Evolutionary conservation across 2,329 filamentous ascomycete species (phyloP), one percentile per base, ranked within the genome.

Genomic region (Dactylellina drechsleri): DNA sequence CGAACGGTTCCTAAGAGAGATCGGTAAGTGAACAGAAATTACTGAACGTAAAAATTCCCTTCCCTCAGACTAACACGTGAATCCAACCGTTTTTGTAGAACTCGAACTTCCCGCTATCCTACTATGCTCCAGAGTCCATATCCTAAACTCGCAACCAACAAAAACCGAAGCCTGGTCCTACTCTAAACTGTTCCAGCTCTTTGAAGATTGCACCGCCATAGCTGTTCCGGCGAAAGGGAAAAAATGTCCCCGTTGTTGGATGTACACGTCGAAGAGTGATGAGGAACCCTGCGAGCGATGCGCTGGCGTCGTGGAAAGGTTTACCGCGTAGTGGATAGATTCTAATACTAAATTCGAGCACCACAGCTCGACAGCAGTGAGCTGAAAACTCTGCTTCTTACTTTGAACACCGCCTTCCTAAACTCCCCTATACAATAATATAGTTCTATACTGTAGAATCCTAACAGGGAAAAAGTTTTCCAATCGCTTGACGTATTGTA

Each of bases 171-270:
- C 80, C 82, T 79, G 81, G 84, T 18, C 84, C 84, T 77, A 81
- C 84, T 1, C 79, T 80, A 45, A 83, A 80, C 26, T 64, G 73
- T 4, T 78, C 77, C 57, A 40, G 4, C n/a, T 70, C 7, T 60
- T 80, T 16, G 76, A 68, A 8, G 65, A 74, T 13, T 72, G 71
- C 16, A 68, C 40, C 64, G 81, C 79, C 20, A 77, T 79, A 45
- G 80, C 84, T 4, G 49, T 82, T 56, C 82, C 85, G 8, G 85
- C 89, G 0, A 81, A 81, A 13, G 82, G 83, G 12, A 83, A 85
- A 54, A 99, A 98, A 82, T 99, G 95, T 81, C 85, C 87, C 0
- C 86, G 95, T 59, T 99, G 95, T 83, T 99, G 95, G 95, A 88
- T 91, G 76, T 96, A 92, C 81, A 85, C 91, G 23, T 89, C 91